Conservation (phyloP, 306 rosid genomes). For the Delonix regia region DNA sequence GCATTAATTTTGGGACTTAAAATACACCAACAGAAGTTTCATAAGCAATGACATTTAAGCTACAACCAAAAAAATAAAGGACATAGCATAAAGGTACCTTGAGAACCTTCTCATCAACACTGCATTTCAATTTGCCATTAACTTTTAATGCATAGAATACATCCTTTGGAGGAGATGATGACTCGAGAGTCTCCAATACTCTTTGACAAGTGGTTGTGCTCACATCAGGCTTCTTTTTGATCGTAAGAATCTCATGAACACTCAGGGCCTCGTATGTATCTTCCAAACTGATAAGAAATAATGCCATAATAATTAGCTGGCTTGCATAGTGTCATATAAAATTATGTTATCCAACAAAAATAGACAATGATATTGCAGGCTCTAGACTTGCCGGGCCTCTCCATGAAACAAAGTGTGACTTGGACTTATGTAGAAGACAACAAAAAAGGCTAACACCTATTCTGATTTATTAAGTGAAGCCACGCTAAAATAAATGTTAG, state of each 20-base stretch:
- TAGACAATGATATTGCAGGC: too few relatives aligned
- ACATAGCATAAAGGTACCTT: conserved; percentile 56
- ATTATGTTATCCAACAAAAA: too few relatives aligned
- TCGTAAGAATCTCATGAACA: conserved; percentile 73
- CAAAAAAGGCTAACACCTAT: neutral
- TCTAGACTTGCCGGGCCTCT: neutral
- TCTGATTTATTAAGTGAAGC: neutral
- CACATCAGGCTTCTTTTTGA: conserved; percentile 61
- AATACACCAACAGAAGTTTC: neutral
- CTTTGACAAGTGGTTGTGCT: conserved; percentile 53
- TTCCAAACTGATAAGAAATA: conserved; percentile 65
- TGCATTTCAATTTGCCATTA: conserved; percentile 69
- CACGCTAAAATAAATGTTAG: neutral
- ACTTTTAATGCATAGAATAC: conserved; percentile 74
- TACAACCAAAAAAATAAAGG: conserved; percentile 21
- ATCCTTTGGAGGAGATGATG: conserved; percentile 65
- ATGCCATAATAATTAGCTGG: conserved; percentile 30
- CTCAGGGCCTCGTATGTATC: conserved; percentile 78
- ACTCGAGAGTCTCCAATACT: conserved; percentile 65
- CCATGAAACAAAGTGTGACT: neutral
- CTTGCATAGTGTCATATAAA: neutral
- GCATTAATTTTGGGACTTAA: conserved; percentile 28
- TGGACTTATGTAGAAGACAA: neutral
- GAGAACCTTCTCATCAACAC: conserved; percentile 48
- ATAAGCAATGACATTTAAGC: conserved; percentile 30